phyloP scores from a whole-genome alignment of 805 yeast species.

The Barnettozyma botsteinii region DNA sequence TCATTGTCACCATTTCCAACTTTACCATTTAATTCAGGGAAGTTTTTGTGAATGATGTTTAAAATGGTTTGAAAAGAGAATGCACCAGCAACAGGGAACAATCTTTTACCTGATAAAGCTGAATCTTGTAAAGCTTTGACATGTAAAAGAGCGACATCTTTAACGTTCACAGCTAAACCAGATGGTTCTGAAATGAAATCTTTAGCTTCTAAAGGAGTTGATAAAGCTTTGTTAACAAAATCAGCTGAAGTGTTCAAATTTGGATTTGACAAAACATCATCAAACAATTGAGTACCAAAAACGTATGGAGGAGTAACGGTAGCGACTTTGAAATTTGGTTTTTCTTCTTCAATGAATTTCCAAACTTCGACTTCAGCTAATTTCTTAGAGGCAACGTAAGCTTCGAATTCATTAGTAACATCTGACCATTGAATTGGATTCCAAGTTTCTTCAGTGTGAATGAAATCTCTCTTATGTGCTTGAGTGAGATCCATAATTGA shows the following conservation, averaged over 20 bases:
- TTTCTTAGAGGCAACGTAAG: slow-evolving; percentile 53
- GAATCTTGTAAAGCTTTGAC: slow-evolving; percentile 29
- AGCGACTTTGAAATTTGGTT: slow-evolving; percentile 33
- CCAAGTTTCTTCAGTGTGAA: slow-evolving; percentile 35
- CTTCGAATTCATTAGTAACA: slow-evolving; percentile 31
- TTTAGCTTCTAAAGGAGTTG: slow-evolving; percentile 24
- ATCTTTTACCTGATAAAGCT: slow-evolving; percentile 23
- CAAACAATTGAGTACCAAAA: slow-evolving; percentile 51
- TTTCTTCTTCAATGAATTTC: slow-evolving; percentile 36
- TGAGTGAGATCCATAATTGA: slow-evolving; percentile 34
- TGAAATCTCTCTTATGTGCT: slow-evolving; percentile 7
- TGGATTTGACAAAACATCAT: slow-evolving; percentile 33
- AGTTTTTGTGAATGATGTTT: slow-evolving; percentile 26
- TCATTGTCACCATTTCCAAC: slow-evolving; percentile 38
- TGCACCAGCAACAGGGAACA: slow-evolving; percentile 24
- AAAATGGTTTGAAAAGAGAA: slow-evolving; percentile 23
- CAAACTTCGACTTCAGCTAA: slow-evolving; percentile 58
- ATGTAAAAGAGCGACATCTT: slow-evolving; percentile 43
- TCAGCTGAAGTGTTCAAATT: slow-evolving; percentile 36
- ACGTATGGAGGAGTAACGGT: slow-evolving; percentile 48
- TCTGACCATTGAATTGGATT: slow-evolving; percentile 45
- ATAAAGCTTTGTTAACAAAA: slow-evolving; percentile 25
- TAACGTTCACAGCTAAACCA: slow-evolving; percentile 30
- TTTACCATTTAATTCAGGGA: slow-evolving; percentile 38
- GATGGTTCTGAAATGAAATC: slow-evolving; percentile 3